These are phyloP conservation scores for Trichoderma sp. DNA, from an alignment of 2,329 filamentous ascomycete species.

Conservation along the genomic window DNA sequence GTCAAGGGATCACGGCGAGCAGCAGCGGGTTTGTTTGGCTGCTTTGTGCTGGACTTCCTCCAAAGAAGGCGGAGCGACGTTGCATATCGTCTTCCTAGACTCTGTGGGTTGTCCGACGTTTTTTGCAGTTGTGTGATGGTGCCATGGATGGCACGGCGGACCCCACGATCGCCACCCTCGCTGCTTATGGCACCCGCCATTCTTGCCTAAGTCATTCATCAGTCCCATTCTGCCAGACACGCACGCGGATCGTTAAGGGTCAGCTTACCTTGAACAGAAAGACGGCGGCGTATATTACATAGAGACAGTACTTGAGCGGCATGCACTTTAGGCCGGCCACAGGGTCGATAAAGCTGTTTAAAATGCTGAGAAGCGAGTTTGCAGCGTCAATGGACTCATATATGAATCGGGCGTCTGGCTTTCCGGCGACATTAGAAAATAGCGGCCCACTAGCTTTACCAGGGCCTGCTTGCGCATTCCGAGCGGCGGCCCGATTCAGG, in stretches of 20 bases:
- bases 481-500: background rate
- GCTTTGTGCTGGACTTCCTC: conserved; percentile 1
- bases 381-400: conserved; percentile 3
- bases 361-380: conserved; percentile 9
- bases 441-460: background rate
- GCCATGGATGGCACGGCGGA: conserved; percentile 1
- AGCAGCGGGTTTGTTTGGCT: background rate
- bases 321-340: conserved; percentile 12
- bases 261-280: background rate
- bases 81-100: conserved; percentile 6
- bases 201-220: background rate
- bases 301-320: conserved; percentile 6
- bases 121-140: conserved; percentile 13
- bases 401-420: background rate
- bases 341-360: conserved; percentile 8
- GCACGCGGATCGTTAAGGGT: background rate
- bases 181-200: conserved; percentile 5
- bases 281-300: background rate
- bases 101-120: conserved; percentile 6
- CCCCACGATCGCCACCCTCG: conserved; percentile 3
- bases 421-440: background rate
- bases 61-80: conserved; percentile 3
- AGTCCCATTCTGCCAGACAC: background rate
- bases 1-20: background rate
- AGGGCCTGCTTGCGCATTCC: background rate